Base-by-base conservation (phyloP, 1,284 basidiomycete species). In the Sanghuangporus baumii region DNA sequence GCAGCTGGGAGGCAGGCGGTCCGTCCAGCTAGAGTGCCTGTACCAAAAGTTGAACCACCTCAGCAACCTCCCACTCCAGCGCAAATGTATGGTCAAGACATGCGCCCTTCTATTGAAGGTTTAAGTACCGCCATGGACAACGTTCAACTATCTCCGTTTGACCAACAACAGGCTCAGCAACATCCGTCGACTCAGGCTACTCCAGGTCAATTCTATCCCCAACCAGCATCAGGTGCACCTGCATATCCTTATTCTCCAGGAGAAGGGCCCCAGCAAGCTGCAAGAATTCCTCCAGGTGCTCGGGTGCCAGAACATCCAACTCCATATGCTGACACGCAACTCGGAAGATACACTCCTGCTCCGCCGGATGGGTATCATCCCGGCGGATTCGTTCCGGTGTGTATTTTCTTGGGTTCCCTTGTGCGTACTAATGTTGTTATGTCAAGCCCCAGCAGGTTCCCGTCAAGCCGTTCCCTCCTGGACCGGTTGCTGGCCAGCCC, bases 1-100 rank as follows among this genome's bases (percentile, higher is more conserved):
- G 75, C 38, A 76, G 75, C 12, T 78, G 79, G 61, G 81, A 79
- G 70, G 76, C 71, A 65, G 61, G 74, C 65, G 74, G 74, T 50
- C 75, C 78, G 64, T n/a, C 64, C 64, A 14, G 23, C 47, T 20
- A 56, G 60, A 14, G 48, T 57, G 26, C 57, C 61, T 3, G 68
- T 65, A 2, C 67, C 69, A 52, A 64, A 67, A 23, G 71, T 70
- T 34, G 71, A 71, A 20, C 71, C 68, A 12, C 69, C 67, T 47
- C 70, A 70, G 9, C 69, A 68, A n/a, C 69, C 71, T 2, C 71
- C 74, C 41, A 72, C 73, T 61, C 43, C 69, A n/a, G 48, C 51
- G 16, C 68, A 67, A 12, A 72, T 73, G 63, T 38, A 70, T 64
- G 58, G 64, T 43, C 63, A 61, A 18, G 63, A 65, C 34, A 47